Percentiles rank a stretch among this genome's conserved stretches.
Evolutionary conservation across 768 basidiomycete genomes (phyloP).

Genomic region (Mycena capillaripes): DNA sequence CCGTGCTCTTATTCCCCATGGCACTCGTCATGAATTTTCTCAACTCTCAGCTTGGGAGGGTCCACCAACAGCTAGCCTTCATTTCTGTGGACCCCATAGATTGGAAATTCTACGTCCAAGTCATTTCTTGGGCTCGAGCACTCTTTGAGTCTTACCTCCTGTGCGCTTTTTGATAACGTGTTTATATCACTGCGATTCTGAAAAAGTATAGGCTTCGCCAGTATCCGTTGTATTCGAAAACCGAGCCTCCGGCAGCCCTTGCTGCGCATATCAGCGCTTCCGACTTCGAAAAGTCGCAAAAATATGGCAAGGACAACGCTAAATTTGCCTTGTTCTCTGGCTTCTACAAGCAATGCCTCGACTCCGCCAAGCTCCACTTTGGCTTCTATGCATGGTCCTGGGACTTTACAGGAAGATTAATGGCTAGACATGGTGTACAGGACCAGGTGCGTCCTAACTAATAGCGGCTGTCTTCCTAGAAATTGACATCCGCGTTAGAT

Average conservation of each 20-base stretch:
- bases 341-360: slow-evolving; percentile 79
- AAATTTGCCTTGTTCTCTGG: slow-evolving; percentile 83
- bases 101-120: slow-evolving; percentile 86
- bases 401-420: slow-evolving; percentile 69
- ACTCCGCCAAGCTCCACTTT: slow-evolving; percentile 79
- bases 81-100: slow-evolving; percentile 80
- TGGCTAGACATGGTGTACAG: slow-evolving; percentile 72
- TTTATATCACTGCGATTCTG: slow-evolving; percentile 8
- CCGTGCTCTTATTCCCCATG: slow-evolving; percentile 25
- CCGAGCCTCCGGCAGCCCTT: slow-evolving; percentile 78
- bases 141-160: slow-evolving; percentile 90
- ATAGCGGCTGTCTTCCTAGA: neutral
- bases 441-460: slow-evolving; percentile 71
- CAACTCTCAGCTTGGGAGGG: slow-evolving; percentile 65
- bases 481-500: slow-evolving; percentile 67
- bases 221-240: slow-evolving; percentile 86
- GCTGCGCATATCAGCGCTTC: slow-evolving; percentile 75
- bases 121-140: slow-evolving; percentile 82
- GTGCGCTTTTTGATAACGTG: slow-evolving; percentile 63
- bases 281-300: slow-evolving; percentile 90
- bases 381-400: slow-evolving; percentile 91
- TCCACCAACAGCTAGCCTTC: slow-evolving; percentile 78
- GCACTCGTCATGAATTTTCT: slow-evolving; percentile 67
- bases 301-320: slow-evolving; percentile 93
- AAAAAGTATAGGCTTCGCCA: slow-evolving; percentile 69